Evolutionary conservation across 805 yeast genomes (phyloP).

Genomic region (Nematodospora valgi): DNA sequence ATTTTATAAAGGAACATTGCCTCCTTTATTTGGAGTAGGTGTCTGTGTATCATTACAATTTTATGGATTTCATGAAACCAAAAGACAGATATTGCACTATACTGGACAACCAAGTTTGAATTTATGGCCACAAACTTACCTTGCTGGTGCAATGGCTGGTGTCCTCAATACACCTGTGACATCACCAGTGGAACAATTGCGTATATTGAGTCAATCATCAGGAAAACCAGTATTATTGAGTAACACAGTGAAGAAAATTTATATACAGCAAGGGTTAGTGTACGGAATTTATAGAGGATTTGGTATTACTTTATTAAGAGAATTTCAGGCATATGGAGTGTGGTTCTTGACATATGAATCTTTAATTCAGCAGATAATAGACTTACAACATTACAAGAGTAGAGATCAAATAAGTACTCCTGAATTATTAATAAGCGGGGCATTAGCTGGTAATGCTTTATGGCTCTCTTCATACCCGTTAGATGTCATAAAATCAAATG

Average conservation of each 20-base stretch:
- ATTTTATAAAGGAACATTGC: constrained; percentile 43
- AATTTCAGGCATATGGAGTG: constrained; percentile 70
- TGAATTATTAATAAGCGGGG: constrained; percentile 56
- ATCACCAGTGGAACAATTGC: constrained; percentile 63
- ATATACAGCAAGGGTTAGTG: constrained; percentile 37
- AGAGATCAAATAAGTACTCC: constrained; percentile 52
- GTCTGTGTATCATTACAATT: constrained; percentile 68
- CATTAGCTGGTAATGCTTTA: constrained; percentile 63
- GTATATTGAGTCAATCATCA: constrained; percentile 59
- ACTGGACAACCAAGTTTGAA: constrained; percentile 32
- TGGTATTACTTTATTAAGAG: constrained; percentile 52
- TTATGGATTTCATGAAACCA: constrained; percentile 68
- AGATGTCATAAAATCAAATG: constrained; percentile 49
- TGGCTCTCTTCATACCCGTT: constrained; percentile 58
- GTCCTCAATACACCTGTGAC: constrained; percentile 61
- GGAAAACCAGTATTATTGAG: constrained; percentile 17
- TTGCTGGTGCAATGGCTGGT: constrained; percentile 66
- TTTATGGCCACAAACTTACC: constrained; percentile 53
- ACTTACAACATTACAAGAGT: constrained; percentile 29
- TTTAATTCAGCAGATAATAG: constrained; percentile 41
- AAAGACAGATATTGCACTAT: constrained; percentile 47
- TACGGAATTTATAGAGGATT: constrained; percentile 56
- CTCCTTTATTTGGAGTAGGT: constrained; percentile 46
- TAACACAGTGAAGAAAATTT: constrained; percentile 42
- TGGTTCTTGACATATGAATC: constrained; percentile 69